Conservation (phyloP, 495 filamentous ascomycete genomes). For the Xylaria palmicola region DNA sequence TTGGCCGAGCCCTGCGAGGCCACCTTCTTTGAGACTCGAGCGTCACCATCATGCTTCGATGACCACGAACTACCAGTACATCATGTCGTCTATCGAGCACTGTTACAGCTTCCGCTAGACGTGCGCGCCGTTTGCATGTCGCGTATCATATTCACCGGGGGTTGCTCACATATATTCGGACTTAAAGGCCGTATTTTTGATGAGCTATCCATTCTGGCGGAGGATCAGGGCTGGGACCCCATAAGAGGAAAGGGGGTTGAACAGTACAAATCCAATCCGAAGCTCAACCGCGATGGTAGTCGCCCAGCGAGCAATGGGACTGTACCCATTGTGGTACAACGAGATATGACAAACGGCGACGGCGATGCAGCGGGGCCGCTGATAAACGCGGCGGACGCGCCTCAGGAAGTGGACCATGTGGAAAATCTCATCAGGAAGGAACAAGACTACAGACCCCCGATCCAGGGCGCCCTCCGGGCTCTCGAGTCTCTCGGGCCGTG, state of each 20-base stretch:
- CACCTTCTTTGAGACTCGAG: constrained; percentile 62
- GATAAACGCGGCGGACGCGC: constrained; percentile 40
- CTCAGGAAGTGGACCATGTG: constrained; percentile 60
- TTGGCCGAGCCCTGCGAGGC: constrained; percentile 74
- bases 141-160: constrained; percentile 84
- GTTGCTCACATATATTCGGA: constrained; percentile 75
- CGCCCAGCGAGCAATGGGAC: constrained; percentile 29
- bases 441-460: constrained; percentile 45
- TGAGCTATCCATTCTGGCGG: constrained; percentile 65
- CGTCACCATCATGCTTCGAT: constrained; percentile 58
- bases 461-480: constrained; percentile 63
- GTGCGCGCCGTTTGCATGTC: constrained; percentile 83
- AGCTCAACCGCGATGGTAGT: constrained; percentile 39
- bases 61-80: constrained; percentile 81
- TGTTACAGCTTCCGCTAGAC: constrained; percentile 76
- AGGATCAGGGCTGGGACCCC: constrained; percentile 72
- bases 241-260: constrained; percentile 63
- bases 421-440: constrained; percentile 60
- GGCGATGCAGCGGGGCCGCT: constrained; percentile 18
- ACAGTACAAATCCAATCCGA: constrained; percentile 52
- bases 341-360: constrained; percentile 16
- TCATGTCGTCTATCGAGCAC: constrained; percentile 68
- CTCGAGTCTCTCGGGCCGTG: constrained; percentile 85
- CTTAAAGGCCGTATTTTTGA: constrained; percentile 75
- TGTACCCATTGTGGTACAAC: constrained; percentile 13